Evolutionary conservation across 2,329 filamentous ascomycete genomes (phyloP).

Genomic region (Tolypocladium ophioglossoides): DNA sequence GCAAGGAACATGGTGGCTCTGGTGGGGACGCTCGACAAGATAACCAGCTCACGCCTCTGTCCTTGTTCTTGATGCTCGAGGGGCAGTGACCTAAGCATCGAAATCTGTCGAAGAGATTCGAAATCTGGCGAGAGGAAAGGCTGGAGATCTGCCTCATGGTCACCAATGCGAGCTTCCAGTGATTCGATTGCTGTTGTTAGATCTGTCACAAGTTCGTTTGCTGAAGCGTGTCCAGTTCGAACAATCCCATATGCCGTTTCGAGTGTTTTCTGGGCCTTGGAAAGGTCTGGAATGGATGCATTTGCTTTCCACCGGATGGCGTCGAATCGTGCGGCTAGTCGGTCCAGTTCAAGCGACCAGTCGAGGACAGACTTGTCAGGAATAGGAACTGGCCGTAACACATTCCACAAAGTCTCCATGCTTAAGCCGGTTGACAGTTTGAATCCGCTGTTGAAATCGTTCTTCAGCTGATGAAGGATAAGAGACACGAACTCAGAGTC

Average conservation of each 20-base stretch:
- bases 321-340: slow-evolving; percentile 50
- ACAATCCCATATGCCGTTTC: slow-evolving; percentile 46
- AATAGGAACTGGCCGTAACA: slow-evolving; percentile 54
- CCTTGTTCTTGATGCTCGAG: not conserved
- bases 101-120: slow-evolving; percentile 43
- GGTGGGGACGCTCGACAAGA: slow-evolving; percentile 34
- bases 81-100: slow-evolving; percentile 26
- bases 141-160: slow-evolving; percentile 26
- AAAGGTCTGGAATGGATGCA: slow-evolving; percentile 39
- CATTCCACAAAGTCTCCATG: slow-evolving; percentile 71
- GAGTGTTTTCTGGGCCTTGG: slow-evolving; percentile 42
- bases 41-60: slow-evolving; percentile 27
- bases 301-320: slow-evolving; percentile 46
- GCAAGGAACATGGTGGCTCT: slow-evolving; percentile 21
- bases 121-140: slow-evolving; percentile 47
- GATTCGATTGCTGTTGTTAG: slow-evolving; percentile 39
- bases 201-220: slow-evolving; percentile 36
- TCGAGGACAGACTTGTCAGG: slow-evolving; percentile 32
- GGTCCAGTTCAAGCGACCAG: slow-evolving; percentile 39
- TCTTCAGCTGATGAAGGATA: slow-evolving; percentile 32
- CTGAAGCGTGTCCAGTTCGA: slow-evolving; percentile 27
- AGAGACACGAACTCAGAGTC: slow-evolving; percentile 26
- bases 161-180: slow-evolving; percentile 36
- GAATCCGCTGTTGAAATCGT: slow-evolving; percentile 58
- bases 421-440: slow-evolving; percentile 63